phyloP scores from a whole-genome alignment of 202 grass and related monocot genomes.

The Cymbopogon flexuosus region DNA sequence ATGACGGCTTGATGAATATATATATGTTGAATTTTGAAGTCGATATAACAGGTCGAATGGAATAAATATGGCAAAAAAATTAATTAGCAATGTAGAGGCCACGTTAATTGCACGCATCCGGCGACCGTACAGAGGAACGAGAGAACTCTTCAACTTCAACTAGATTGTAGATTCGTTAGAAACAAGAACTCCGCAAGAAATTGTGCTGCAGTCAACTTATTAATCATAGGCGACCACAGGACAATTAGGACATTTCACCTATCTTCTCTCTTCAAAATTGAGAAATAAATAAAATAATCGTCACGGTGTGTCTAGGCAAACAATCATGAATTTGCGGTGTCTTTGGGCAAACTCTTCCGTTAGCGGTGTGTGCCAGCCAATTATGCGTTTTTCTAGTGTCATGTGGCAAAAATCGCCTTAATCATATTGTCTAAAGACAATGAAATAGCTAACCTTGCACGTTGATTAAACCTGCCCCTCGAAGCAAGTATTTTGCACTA shows the following conservation, averaged over 20 bases:
- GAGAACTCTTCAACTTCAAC: conserved; percentile 36
- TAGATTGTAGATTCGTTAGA: background rate
- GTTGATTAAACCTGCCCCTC: conserved; percentile 9
- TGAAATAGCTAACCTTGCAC: background rate
- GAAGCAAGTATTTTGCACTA: background rate
- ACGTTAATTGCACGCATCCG: conserved; percentile 25
- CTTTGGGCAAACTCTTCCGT: too few species aligned
- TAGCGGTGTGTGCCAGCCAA: too few species aligned
- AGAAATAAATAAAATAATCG: too few species aligned
- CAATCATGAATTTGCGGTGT: too few species aligned
- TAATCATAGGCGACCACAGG: too few species aligned
- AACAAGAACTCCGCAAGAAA: conserved; percentile 8
- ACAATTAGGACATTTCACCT: too few species aligned
- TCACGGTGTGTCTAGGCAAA: too few species aligned
- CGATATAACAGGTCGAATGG: background rate
- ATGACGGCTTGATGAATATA: background rate
- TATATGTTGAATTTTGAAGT: background rate
- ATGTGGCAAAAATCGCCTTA: too few species aligned
- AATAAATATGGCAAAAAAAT: background rate
- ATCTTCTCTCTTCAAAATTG: too few species aligned
- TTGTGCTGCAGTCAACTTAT: conserved; percentile 13
- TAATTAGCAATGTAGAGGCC: background rate
- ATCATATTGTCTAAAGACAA: too few species aligned
- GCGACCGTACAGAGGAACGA: conserved; percentile 20
- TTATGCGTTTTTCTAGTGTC: too few species aligned